Conservation (phyloP, 345 rosid species). For the Populus alba region DNA sequence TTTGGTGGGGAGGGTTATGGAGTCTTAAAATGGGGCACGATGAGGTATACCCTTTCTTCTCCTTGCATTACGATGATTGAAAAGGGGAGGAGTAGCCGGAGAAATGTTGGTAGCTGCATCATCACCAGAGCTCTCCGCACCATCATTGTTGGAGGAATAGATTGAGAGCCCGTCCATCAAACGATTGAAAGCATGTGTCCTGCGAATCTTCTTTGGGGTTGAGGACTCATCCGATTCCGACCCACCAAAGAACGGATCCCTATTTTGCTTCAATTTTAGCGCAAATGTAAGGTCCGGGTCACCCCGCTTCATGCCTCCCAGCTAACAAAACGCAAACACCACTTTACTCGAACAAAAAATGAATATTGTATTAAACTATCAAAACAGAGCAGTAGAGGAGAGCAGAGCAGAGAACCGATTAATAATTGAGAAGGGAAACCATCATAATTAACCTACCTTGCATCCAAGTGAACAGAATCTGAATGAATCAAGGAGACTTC, state of each 20-base stretch:
- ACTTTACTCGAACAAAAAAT: slow-evolving; percentile 2
- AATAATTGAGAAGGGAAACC: not conserved
- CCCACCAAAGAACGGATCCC: slow-evolving; percentile 41
- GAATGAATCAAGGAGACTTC: slow-evolving; percentile 93
- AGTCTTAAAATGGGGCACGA: slow-evolving; percentile 55
- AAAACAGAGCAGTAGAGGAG: not conserved
- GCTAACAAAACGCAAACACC: slow-evolving; percentile 34
- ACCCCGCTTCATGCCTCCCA: slow-evolving; percentile 71
- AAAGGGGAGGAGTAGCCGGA: slow-evolving; percentile 58
- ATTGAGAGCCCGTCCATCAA: slow-evolving; percentile 55
- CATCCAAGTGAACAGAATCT: slow-evolving; percentile 93
- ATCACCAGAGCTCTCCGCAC: slow-evolving; percentile 59
- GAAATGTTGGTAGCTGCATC: slow-evolving; percentile 49
- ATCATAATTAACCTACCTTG: slow-evolving; percentile 41
- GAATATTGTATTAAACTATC: not conserved
- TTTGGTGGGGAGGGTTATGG: not conserved
- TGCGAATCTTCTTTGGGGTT: slow-evolving; percentile 67
- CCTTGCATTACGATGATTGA: slow-evolving; percentile 63
- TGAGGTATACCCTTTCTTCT: slow-evolving; percentile 81
- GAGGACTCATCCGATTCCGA: slow-evolving; percentile 73
- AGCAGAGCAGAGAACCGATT: not conserved
- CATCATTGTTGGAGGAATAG: slow-evolving; percentile 32
- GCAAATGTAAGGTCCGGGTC: slow-evolving; percentile 59
- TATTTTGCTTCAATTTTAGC: slow-evolving; percentile 42
- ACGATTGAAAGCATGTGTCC: slow-evolving; percentile 54